Evolutionary conservation across 768 basidiomycete genomes (phyloP).

Genomic region (Suillus spraguei): DNA sequence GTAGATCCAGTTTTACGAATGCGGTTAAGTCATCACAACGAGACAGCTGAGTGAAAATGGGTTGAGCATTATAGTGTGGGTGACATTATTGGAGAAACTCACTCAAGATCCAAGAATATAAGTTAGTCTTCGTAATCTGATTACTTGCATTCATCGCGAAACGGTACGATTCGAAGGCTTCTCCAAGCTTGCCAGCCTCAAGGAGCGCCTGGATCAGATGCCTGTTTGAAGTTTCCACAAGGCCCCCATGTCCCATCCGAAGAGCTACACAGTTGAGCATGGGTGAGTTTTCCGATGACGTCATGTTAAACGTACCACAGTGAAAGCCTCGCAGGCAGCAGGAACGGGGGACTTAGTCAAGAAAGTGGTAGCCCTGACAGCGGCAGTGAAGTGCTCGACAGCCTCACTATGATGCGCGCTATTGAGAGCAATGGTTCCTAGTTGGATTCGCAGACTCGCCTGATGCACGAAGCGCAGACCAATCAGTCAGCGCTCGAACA

Average conservation of each 20-base stretch:
- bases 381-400: not conserved
- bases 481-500: not conserved
- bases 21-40: no score
- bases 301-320: not conserved
- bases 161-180: not conserved
- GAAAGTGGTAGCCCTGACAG: not conserved
- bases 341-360: not conserved
- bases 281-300: not conserved
- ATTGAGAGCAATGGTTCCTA: not conserved
- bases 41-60: not conserved
- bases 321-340: not conserved
- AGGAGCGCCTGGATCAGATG: not conserved
- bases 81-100: not conserved
- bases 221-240: not conserved
- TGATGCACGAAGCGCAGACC: not conserved
- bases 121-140: not conserved
- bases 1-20: no score
- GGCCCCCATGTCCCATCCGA: not conserved
- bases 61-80: not conserved
- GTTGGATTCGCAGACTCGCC: not conserved
- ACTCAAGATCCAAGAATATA: not conserved
- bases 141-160: not conserved
- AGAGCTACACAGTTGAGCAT: not conserved
- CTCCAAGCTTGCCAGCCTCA: not conserved
- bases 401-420: not conserved